Evolutionary conservation across 73 alveolate species (phyloP).

Genomic region (Stentor coeruleus): DNA sequence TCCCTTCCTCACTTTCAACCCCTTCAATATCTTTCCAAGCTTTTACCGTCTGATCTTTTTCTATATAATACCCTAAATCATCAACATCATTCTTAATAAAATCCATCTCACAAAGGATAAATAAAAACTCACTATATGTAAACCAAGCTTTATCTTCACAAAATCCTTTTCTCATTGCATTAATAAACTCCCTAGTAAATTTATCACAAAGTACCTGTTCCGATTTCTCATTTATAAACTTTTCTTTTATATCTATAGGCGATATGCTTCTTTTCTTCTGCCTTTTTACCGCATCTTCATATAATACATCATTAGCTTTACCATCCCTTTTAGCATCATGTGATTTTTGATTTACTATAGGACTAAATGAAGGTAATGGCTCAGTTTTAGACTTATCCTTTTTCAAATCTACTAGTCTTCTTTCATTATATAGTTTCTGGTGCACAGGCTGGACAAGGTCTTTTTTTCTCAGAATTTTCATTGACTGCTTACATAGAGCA

Average conservation of each 20-base stretch:
- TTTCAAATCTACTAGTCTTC: not conserved
- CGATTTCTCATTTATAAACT: no score
- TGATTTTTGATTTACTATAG: not conserved
- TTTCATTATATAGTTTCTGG: not conserved
- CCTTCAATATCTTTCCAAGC: not conserved
- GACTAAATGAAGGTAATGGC: no score
- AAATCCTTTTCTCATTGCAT: not conserved
- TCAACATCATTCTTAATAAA: conserved; percentile 1
- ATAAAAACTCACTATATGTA: not conserved
- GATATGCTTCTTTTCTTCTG: no score
- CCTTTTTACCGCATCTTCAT: no score
- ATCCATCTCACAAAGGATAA: not conserved
- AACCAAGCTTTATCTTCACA: not conserved
- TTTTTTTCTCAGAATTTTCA: not conserved
- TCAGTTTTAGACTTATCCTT: no score
- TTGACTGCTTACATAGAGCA: no score
- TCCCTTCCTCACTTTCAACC: not conserved
- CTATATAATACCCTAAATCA: not conserved
- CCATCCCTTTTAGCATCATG: not conserved
- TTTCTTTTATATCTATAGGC: no score
- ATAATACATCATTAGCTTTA: not conserved
- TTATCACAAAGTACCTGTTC: not conserved
- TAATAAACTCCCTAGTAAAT: not conserved
- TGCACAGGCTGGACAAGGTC: not conserved
- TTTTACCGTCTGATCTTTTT: not conserved